A percentile compares a stretch with the other conserved stretches of the same genome.
These are phyloP conservation scores for Pseudogymnoascus sp. DNA, from an alignment of 2,329 filamentous ascomycete species.

Conservation along the genomic window DNA sequence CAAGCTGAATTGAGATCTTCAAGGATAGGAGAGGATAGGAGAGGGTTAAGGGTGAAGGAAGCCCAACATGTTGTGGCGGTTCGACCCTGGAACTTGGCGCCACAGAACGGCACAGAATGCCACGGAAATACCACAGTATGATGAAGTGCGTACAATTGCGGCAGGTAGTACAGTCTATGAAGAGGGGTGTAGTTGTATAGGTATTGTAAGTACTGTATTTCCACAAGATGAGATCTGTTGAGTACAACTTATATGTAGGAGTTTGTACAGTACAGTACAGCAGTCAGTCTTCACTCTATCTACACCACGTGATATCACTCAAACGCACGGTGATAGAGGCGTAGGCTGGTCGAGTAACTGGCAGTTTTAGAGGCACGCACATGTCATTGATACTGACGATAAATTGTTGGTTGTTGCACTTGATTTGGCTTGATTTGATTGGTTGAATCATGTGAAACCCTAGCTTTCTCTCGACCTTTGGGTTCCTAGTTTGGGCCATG, in stretches of 20 bases:
- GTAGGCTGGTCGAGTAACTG: not conserved
- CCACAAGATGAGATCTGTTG: not conserved
- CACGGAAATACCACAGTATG: not conserved
- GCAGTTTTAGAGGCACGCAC: not conserved
- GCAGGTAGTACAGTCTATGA: not conserved
- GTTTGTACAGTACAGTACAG: not conserved
- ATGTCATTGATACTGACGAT: conserved; percentile 1
- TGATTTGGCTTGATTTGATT: not conserved
- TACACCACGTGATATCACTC: not conserved
- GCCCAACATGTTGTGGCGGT: not conserved
- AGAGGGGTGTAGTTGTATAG: not conserved
- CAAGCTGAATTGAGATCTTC: conserved; percentile 8
- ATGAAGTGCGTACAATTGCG: not conserved
- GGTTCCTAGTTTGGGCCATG: not conserved
- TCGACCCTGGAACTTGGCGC: not conserved
- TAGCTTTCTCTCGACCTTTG: not conserved
- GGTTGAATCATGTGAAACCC: not conserved
- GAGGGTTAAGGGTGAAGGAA: not conserved
- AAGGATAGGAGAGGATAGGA: not conserved
- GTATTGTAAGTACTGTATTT: not conserved
- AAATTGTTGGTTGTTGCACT: not conserved
- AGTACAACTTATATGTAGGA: not conserved
- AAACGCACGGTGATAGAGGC: not conserved
- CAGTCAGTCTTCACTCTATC: not conserved
- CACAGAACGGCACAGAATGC: not conserved